These are phyloP conservation scores for Colletotrichum sp. DNA, from an alignment of 2,329 filamentous ascomycete genomes.

Conservation along the genomic window DNA sequence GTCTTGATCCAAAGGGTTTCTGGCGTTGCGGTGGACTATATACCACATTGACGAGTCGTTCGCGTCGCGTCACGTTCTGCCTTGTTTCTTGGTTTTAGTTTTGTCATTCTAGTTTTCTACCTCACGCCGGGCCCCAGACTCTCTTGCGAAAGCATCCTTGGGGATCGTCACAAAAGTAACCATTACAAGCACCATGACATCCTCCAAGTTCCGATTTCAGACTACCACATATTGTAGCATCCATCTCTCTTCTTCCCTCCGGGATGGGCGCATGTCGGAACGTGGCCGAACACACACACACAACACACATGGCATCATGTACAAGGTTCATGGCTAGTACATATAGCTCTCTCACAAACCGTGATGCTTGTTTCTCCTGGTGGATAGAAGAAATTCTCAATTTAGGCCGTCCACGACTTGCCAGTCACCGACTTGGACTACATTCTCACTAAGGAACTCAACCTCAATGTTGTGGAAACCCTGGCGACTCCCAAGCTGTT, in stretches of 20 bases:
- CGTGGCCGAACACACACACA: background rate
- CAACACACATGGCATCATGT: background rate
- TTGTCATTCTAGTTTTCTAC: background rate
- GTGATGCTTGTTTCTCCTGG: background rate
- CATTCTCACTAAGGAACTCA: slow-evolving; percentile 57
- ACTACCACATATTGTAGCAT: background rate
- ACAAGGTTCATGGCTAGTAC: background rate
- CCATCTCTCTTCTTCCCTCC: background rate
- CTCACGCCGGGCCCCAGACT: background rate
- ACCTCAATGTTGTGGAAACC: slow-evolving; percentile 51
- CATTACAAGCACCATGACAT: background rate
- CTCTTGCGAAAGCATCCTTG: background rate
- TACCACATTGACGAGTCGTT: slow-evolving; percentile 21
- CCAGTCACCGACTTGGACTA: slow-evolving; percentile 49
- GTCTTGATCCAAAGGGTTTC: slow-evolving; percentile 5
- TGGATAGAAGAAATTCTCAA: background rate
- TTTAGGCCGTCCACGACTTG: slow-evolving; percentile 29
- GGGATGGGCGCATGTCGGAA: background rate
- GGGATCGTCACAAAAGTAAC: background rate
- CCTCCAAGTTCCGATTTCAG: background rate
- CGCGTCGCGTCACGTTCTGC: slow-evolving; percentile 12
- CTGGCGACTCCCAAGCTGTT: slow-evolving; percentile 69
- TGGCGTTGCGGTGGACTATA: slow-evolving; percentile 21
- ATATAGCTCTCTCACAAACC: background rate
- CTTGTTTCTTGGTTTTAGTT: background rate